Percentiles rank a stretch among this genome's conserved stretches.
phyloP scores from a whole-genome alignment of 495 filamentous ascomycete species.

The Pyronema domesticum region DNA sequence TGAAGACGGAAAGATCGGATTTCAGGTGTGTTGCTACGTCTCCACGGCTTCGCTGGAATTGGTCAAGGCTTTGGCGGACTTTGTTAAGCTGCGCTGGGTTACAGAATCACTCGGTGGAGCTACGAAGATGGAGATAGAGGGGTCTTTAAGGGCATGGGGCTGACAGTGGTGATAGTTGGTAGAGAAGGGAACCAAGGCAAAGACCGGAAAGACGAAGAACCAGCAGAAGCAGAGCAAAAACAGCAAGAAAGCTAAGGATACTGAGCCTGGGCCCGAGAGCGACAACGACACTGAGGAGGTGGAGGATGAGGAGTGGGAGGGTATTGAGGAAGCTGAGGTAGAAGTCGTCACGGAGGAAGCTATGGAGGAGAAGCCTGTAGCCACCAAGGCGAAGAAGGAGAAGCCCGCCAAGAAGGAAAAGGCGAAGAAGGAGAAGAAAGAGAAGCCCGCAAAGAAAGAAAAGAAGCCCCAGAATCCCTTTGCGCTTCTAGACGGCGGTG shows the following conservation, averaged over 20 bases:
- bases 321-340: constrained; percentile 33
- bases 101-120: too few relatives aligned
- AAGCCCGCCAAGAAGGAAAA: constrained; percentile 14
- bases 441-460: constrained; percentile 19
- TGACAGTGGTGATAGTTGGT: background rate
- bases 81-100: too few relatives aligned
- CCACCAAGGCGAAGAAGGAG: constrained; percentile 31
- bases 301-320: constrained; percentile 38
- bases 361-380: background rate
- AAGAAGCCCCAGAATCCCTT: constrained; percentile 19
- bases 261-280: constrained; percentile 1
- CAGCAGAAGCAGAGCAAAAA: constrained; percentile 16
- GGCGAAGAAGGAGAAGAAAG: background rate
- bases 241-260: constrained; percentile 27
- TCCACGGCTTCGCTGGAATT: too few relatives aligned
- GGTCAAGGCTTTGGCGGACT: too few relatives aligned
- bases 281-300: background rate
- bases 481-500: background rate
- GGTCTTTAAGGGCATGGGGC: too few relatives aligned
- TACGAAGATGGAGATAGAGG: too few relatives aligned
- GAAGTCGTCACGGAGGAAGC: background rate
- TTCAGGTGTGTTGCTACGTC: constrained; percentile 28
- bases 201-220: constrained; percentile 5
- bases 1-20: constrained; percentile 29
- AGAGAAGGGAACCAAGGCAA: background rate